phyloP scores from a whole-genome alignment of 257 asterid genomes.

The Solanum corneliomulleri region DNA sequence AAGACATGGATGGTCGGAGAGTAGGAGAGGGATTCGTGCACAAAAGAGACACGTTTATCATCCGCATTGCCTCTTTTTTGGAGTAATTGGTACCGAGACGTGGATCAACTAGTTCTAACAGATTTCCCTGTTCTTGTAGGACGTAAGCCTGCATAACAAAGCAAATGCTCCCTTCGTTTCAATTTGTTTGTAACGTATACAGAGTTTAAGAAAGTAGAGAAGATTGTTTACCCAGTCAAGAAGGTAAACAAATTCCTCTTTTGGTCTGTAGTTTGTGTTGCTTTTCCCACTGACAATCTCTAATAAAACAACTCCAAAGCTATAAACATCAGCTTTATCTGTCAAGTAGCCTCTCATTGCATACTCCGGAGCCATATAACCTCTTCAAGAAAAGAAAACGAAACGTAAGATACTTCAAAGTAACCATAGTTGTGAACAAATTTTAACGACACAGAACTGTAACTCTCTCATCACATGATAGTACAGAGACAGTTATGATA shows the following conservation, averaged over 20 bases:
- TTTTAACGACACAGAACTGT: not conserved
- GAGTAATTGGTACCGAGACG: slow-evolving; percentile 44
- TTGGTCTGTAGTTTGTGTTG: slow-evolving; percentile 38
- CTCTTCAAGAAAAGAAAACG: slow-evolving; percentile 7
- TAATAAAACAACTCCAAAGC: slow-evolving; percentile 32
- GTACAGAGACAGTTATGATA: not conserved
- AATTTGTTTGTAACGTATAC: not conserved
- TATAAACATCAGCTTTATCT: slow-evolving; percentile 39
- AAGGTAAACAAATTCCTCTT: slow-evolving; percentile 42
- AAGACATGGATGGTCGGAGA: slow-evolving; percentile 72
- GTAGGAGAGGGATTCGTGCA: slow-evolving; percentile 79
- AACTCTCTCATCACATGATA: not conserved
- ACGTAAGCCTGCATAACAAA: slow-evolving; percentile 59
- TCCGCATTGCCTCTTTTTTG: slow-evolving; percentile 46
- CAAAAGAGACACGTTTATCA: slow-evolving; percentile 52
- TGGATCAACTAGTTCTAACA: slow-evolving; percentile 78
- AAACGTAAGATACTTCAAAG: not conserved
- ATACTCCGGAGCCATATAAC: slow-evolving; percentile 42
- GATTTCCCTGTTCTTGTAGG: slow-evolving; percentile 76
- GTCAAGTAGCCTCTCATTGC: slow-evolving; percentile 45
- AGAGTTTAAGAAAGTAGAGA: not conserved
- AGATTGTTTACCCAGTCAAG: slow-evolving; percentile 33
- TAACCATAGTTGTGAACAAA: not conserved
- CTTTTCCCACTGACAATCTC: slow-evolving; percentile 45
- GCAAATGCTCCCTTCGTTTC: not conserved